phyloP scores from a whole-genome alignment of 2,329 filamentous ascomycete genomes.

The Colletotrichum euphorbiae region DNA sequence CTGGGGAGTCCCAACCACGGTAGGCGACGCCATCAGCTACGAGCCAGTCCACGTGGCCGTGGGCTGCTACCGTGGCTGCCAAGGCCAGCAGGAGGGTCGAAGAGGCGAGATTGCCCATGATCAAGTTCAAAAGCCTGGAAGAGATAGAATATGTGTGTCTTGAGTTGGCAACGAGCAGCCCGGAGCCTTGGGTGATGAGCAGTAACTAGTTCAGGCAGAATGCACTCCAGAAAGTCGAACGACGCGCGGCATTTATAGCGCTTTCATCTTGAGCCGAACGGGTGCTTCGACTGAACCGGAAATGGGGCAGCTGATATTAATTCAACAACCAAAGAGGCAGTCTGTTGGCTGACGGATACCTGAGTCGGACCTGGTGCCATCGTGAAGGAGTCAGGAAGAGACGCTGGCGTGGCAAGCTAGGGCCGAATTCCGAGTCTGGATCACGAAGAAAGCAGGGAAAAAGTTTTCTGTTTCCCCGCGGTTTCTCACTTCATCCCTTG shows the following conservation, averaged over 20 bases:
- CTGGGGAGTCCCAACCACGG: conserved; percentile 58
- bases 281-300: background rate
- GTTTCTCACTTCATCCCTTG: background rate
- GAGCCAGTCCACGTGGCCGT: conserved; percentile 50
- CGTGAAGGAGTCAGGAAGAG: background rate
- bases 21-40: conserved; percentile 48
- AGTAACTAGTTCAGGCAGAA: conserved; percentile 33
- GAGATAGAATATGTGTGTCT: background rate
- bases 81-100: conserved; percentile 41
- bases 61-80: conserved; percentile 43
- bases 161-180: background rate
- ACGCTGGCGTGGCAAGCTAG: background rate
- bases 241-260: conserved; percentile 31
- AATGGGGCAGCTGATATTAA: conserved; percentile 8
- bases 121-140: background rate
- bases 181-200: conserved; percentile 13
- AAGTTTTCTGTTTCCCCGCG: background rate
- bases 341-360: background rate
- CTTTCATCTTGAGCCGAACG: background rate
- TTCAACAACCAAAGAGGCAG: background rate
- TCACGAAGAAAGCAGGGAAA: conserved; percentile 4
- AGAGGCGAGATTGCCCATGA: conserved; percentile 26
- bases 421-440: background rate
- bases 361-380: conserved; percentile 1
- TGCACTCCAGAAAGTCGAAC: background rate